A percentile compares a stretch with the other conserved stretches of the same genome.
Evolutionary conservation across 257 asterid genomes (phyloP).

Genomic region (Cordia subcordata): DNA sequence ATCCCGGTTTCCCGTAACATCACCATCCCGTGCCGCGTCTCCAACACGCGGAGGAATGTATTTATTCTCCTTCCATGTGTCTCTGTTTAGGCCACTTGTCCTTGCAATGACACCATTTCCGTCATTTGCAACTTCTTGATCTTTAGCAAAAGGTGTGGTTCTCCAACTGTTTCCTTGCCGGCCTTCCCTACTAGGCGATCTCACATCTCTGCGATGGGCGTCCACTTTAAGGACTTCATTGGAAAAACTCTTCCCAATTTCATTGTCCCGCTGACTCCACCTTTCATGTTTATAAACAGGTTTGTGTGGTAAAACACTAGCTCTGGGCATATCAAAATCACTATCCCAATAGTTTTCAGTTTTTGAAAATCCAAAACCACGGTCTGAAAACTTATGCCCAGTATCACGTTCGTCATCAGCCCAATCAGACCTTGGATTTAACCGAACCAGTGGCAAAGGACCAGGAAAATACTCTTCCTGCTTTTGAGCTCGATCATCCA

Average conservation of each 20-base stretch:
- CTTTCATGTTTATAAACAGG: constrained; percentile 22
- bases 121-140: constrained; percentile 38
- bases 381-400: constrained; percentile 50
- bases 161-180: neutral
- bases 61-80: constrained; percentile 43
- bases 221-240: constrained; percentile 48
- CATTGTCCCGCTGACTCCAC: neutral
- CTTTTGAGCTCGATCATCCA: constrained; percentile 35
- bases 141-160: constrained; percentile 10
- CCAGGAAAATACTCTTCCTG: constrained; percentile 54
- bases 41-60: constrained; percentile 30
- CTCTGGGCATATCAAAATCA: constrained; percentile 74
- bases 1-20: no score
- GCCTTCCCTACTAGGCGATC: neutral
- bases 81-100: constrained; percentile 33
- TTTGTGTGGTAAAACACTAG: constrained; percentile 59
- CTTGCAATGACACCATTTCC: constrained; percentile 35
- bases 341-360: constrained; percentile 68
- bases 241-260: constrained; percentile 55
- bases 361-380: constrained; percentile 44
- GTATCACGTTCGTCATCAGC: constrained; percentile 99
- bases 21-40: neutral
- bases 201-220: neutral
- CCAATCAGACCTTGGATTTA: constrained; percentile 95
- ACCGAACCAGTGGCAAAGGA: constrained; percentile 71